These are phyloP conservation scores for Fomitopsis pinicola DNA, from an alignment of 1,284 basidiomycete genomes.

Conservation along the genomic window DNA sequence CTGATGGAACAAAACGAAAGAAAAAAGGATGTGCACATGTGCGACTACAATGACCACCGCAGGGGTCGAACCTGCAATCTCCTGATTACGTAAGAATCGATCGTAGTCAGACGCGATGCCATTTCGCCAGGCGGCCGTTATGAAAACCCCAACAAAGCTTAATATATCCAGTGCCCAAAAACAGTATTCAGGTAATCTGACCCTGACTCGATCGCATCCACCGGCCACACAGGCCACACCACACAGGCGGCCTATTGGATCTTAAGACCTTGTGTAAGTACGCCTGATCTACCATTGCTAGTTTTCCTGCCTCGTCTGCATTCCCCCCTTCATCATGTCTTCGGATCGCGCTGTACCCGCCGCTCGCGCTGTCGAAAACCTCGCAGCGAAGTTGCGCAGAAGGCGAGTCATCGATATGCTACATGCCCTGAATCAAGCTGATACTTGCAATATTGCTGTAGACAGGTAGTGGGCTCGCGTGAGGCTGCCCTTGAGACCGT, in stretches of 20 bases:
- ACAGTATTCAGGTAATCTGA: too few relatives aligned
- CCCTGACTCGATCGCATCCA: too few relatives aligned
- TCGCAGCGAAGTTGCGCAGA: conserved; percentile 26
- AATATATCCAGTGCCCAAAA: too few relatives aligned
- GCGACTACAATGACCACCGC: not conserved
- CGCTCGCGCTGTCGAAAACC: conserved; percentile 24
- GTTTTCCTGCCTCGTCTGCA: too few relatives aligned
- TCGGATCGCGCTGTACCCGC: conserved; percentile 18
- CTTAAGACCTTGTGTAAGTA: not conserved
- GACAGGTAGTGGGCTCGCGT: conserved; percentile 86
- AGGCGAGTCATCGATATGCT: conserved; percentile 15
- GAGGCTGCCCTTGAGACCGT: conserved; percentile 89
- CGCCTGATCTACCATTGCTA: not conserved
- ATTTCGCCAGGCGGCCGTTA: conserved; percentile 69
- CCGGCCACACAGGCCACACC: too few relatives aligned
- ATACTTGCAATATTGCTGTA: conserved; percentile 23
- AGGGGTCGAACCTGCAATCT: conserved; percentile 47
- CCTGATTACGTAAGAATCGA: conserved; percentile 29
- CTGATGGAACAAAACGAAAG: not conserved
- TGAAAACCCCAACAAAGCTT: too few relatives aligned
- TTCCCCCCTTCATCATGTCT: conserved; percentile 15
- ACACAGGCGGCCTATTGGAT: not conserved
- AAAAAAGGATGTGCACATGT: not conserved
- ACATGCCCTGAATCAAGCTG: not conserved
- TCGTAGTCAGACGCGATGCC: conserved; percentile 81